Conservation (phyloP, 2,329 filamentous ascomycete genomes). For the Calonectria montana region DNA sequence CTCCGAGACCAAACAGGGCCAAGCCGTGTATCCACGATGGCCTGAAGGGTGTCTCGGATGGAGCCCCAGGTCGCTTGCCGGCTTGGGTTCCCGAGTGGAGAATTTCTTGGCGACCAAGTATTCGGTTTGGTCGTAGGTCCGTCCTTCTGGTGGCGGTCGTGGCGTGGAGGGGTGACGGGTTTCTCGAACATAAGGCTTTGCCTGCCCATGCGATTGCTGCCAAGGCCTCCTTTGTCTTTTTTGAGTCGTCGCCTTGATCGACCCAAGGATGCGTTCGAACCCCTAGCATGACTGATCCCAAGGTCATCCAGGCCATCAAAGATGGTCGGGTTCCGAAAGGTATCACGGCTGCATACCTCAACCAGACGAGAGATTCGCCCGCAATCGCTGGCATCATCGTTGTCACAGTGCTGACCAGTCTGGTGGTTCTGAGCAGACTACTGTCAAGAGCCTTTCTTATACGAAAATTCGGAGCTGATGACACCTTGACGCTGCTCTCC, state of each 20-base stretch:
- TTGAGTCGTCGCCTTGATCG: neutral
- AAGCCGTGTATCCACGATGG: neutral
- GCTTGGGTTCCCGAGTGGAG: neutral
- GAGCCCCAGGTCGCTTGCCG: neutral
- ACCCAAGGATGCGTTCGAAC: neutral
- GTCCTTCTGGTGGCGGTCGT: neutral
- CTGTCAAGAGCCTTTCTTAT: conserved; percentile 50
- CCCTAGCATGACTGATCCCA: conserved; percentile 38
- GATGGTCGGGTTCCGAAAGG: conserved; percentile 49
- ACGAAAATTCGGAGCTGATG: conserved; percentile 52
- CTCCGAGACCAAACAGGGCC: neutral
- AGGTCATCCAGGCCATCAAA: conserved; percentile 47
- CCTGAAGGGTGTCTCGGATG: neutral
- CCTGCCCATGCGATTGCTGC: neutral
- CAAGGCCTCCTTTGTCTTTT: neutral
- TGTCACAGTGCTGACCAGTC: conserved; percentile 47
- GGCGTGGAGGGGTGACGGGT: neutral
- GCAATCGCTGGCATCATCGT: conserved; percentile 54
- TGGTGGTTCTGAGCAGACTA: conserved; percentile 49
- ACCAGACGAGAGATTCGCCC: conserved; percentile 49
- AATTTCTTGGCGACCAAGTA: neutral
- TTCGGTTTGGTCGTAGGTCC: neutral
- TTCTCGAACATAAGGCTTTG: neutral
- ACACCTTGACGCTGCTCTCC: conserved; percentile 49
- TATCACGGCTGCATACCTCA: conserved; percentile 49